These are phyloP conservation scores for Ampelomyces quisqualis DNA, from an alignment of 2,329 filamentous ascomycete species.

Conservation along the genomic window DNA sequence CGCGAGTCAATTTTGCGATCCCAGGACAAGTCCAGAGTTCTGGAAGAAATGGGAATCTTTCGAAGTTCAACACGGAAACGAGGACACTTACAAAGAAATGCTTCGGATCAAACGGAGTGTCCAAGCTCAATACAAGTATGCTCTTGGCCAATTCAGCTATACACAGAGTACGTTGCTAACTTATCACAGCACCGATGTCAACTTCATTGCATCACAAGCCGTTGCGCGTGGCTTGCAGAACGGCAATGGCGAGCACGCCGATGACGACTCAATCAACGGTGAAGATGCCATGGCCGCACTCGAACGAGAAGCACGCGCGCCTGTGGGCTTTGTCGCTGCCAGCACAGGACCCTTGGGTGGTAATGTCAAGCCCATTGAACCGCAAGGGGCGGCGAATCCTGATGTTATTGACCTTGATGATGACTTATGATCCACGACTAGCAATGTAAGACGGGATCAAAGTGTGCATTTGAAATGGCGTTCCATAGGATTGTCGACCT, in stretches of 20 bases:
- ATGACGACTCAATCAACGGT: constrained; percentile 48
- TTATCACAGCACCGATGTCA: constrained; percentile 75
- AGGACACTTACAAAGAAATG: constrained; percentile 99
- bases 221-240: constrained; percentile 75
- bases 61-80: constrained; percentile 96
- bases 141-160: constrained; percentile 8
- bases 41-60: constrained; percentile 98
- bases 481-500: constrained; percentile 12
- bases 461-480: constrained; percentile 26
- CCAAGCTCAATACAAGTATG: constrained; percentile 90
- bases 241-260: constrained; percentile 47
- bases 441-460: constrained; percentile 1
- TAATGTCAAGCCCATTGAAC: constrained; percentile 49
- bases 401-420: constrained; percentile 82
- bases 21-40: constrained; percentile 82
- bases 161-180: constrained; percentile 36
- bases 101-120: constrained; percentile 95
- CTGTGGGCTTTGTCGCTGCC: constrained; percentile 86
- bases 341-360: constrained; percentile 70
- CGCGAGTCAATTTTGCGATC: constrained; percentile 95
- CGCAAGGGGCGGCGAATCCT: constrained; percentile 63
- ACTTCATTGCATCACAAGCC: constrained; percentile 95
- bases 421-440: constrained; percentile 39
- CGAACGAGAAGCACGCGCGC: constrained; percentile 84
- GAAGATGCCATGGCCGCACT: constrained; percentile 86